A percentile compares a stretch with the other conserved stretches of the same genome.
These are phyloP conservation scores for Pulveroboletus sp. DNA, from an alignment of 768 basidiomycete species.

Conservation along the genomic window DNA sequence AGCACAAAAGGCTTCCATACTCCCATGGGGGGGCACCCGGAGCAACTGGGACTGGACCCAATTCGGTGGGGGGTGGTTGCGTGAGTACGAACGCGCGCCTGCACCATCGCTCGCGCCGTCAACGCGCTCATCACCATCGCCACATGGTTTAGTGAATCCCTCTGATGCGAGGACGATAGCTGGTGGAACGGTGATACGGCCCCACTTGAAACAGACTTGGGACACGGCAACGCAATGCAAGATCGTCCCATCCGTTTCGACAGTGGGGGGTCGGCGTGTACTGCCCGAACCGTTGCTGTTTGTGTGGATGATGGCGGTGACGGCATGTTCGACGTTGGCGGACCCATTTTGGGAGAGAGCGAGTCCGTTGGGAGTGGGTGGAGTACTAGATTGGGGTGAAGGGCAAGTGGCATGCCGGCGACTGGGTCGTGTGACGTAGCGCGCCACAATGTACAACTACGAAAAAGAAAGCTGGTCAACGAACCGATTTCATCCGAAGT, in stretches of 20 bases:
- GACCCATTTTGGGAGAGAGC: constrained; percentile 1
- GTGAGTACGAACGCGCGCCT: constrained; percentile 30
- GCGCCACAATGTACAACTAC: constrained; percentile 59
- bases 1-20: constrained; percentile 23
- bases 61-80: constrained; percentile 23
- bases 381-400: constrained; percentile 14
- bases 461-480: background rate
- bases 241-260: constrained; percentile 45
- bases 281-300: background rate
- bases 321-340: constrained; percentile 11
- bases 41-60: constrained; percentile 24
- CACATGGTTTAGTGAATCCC: constrained; percentile 41
- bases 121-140: background rate
- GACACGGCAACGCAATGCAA: constrained; percentile 63
- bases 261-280: constrained; percentile 5
- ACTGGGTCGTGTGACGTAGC: constrained; percentile 55
- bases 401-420: background rate
- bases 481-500: background rate
- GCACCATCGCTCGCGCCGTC: background rate
- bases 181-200: constrained; percentile 71
- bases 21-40: constrained; percentile 21
- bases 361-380: constrained; percentile 13
- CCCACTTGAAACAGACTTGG: constrained; percentile 63
- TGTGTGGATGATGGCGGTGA: constrained; percentile 7
- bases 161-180: constrained; percentile 53